phyloP scores from a whole-genome alignment of 805 yeast genomes.

The Saccharomycopsis sp. region DNA sequence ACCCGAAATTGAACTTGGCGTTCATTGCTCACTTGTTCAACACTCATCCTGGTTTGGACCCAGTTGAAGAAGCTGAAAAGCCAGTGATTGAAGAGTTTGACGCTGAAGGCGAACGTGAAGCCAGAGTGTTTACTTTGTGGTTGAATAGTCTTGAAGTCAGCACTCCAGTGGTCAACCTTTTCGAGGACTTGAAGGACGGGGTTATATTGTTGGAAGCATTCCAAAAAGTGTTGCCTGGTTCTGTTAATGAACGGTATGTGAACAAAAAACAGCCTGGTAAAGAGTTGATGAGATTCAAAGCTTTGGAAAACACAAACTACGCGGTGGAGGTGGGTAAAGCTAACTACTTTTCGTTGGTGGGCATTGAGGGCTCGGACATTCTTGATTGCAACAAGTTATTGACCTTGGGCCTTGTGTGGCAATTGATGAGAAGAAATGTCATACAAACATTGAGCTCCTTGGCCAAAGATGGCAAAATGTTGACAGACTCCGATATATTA shows the following conservation, averaged over 20 bases:
- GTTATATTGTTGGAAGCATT: slow-evolving; percentile 81
- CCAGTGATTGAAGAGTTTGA: slow-evolving; percentile 96
- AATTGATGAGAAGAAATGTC: slow-evolving; percentile 94
- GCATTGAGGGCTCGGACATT: slow-evolving; percentile 96
- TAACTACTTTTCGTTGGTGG: slow-evolving; percentile 86
- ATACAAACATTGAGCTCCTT: slow-evolving; percentile 70
- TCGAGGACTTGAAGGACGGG: slow-evolving; percentile 94
- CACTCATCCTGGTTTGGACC: slow-evolving; percentile 94
- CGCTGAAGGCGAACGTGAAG: slow-evolving; percentile 99
- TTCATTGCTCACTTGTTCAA: slow-evolving; percentile 96
- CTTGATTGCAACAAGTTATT: slow-evolving; percentile 85
- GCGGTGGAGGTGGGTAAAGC: slow-evolving; percentile 96
- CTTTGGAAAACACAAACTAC: slow-evolving; percentile 94
- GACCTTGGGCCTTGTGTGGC: slow-evolving; percentile 95
- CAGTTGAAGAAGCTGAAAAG: slow-evolving; percentile 82
- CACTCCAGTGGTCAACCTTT: slow-evolving; percentile 83
- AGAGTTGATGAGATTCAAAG: slow-evolving; percentile 85
- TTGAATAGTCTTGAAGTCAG: slow-evolving; percentile 92
- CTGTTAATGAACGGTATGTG: slow-evolving; percentile 67
- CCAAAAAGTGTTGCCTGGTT: slow-evolving; percentile 92
- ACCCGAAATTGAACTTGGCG: slow-evolving; percentile 92
- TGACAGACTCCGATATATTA: slow-evolving; percentile 78
- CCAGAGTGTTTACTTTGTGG: slow-evolving; percentile 97
- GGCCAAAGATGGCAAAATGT: slow-evolving; percentile 61
- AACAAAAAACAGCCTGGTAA: slow-evolving; percentile 66